Percentiles rank a stretch among this genome's conserved stretches.
phyloP scores from a whole-genome alignment of 2,329 filamentous ascomycete species.

The Cladosporium phlei region DNA sequence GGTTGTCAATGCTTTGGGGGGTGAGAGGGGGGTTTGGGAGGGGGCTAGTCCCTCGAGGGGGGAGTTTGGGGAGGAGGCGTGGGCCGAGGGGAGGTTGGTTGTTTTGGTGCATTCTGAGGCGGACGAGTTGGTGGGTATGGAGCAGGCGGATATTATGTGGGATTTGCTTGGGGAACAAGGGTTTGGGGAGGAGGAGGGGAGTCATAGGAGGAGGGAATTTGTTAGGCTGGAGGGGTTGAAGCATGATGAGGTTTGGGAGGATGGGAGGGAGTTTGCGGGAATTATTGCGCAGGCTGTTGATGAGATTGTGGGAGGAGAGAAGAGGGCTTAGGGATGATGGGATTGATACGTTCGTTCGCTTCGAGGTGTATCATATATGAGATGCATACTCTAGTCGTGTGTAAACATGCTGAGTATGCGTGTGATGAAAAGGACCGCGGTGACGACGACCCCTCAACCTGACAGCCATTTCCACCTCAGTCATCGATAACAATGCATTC shows the following conservation, averaged over 20 bases:
- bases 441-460: no score
- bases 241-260: slow-evolving; percentile 62
- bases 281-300: slow-evolving; percentile 28
- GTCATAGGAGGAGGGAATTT: slow-evolving; percentile 33
- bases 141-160: slow-evolving; percentile 57
- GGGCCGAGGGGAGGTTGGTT: slow-evolving; percentile 36
- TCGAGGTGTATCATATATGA: no score
- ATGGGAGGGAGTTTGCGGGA: slow-evolving; percentile 53
- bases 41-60: slow-evolving; percentile 50
- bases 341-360: no score
- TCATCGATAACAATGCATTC: no score
- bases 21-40: slow-evolving; percentile 47
- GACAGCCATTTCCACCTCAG: no score
- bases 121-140: slow-evolving; percentile 48
- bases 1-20: slow-evolving; percentile 57
- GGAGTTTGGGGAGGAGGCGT: slow-evolving; percentile 41
- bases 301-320: slow-evolving; percentile 13
- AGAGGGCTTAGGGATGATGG: no score
- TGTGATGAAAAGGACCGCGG: no score
- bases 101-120: slow-evolving; percentile 44
- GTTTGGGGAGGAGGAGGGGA: slow-evolving; percentile 30
- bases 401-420: no score
- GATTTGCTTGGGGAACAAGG: slow-evolving; percentile 43
- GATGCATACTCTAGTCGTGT: no score
- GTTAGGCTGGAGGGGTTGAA: slow-evolving; percentile 48